Evolutionary conservation across 495 filamentous ascomycete species (phyloP), one percentile per base, ranked within the genome.

Genomic region (Usnea hakonensis): DNA sequence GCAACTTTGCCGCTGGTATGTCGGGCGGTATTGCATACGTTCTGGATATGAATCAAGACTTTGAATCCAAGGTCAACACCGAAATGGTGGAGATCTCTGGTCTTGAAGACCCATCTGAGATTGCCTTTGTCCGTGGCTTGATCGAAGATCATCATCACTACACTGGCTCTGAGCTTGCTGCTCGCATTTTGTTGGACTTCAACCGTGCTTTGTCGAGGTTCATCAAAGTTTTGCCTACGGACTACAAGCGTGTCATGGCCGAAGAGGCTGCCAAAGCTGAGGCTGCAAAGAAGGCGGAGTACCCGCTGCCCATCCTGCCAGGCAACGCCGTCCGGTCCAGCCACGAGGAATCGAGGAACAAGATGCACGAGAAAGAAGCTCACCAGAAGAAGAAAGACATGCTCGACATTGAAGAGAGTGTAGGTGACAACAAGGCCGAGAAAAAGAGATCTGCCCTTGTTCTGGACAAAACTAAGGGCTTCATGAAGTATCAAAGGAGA

Each of bases 81-180:
- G 94, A 99, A 77, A 97, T 99, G 95, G 95, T 99, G 64, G 93
- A 97, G 74, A 84, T 95, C 26, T 90, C 90, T 50, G 80, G 83
- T 14, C 78, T 99, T 58, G 90, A 94, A 64, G 94, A 99, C 58
- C 90, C 90, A 6, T 77, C 85, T 48, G 94, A 99, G 71, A 94
- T 99, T 68, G 93, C 94, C 50, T 97, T 87, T 69, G 83, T 99
- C 26, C 90, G 94, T 58, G 90, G 94, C 58, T 78, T 97, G 64
- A 90, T 99, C 64, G 94, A 99, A 75, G 94, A 99, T 69, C 94
- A 99, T 70, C 95, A 97, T 75, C 94, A 99, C 72, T 99, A 97
- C 80, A 99, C 94, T 48, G 94, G 94, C 64, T 99, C 94, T 30
- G 94, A 97, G 78, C 82, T 96, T 54, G 94, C 94, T 23, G 95